A percentile compares a stretch with the other conserved stretches of the same genome.
phyloP scores from a whole-genome alignment of 345 rosid species.

The Toxicodendron radicans region DNA sequence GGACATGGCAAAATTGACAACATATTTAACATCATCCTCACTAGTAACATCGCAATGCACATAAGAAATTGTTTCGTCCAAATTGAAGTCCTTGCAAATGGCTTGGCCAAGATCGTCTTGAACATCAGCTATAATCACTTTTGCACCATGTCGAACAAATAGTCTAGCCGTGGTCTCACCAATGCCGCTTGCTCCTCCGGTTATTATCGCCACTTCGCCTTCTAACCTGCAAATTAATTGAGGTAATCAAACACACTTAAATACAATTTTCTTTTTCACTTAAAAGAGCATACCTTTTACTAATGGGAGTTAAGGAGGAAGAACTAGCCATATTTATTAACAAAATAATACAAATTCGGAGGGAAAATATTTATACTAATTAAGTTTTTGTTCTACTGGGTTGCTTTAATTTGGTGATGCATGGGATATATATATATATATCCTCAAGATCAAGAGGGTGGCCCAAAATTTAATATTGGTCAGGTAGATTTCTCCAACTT shows the following conservation, averaged over 20 bases:
- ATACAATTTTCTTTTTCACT: neutral
- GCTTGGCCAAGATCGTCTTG: constrained; percentile 44
- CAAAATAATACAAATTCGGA: neutral
- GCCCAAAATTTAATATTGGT: no score
- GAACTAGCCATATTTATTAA: constrained; percentile 18
- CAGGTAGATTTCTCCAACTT: no score
- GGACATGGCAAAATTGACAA: constrained; percentile 32
- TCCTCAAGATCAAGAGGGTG: no score
- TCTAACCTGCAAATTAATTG: neutral
- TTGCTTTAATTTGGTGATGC: no score
- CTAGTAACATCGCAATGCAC: constrained; percentile 42
- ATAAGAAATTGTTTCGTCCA: constrained; percentile 19
- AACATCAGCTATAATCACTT: constrained; percentile 39
- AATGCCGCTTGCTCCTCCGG: constrained; percentile 39
- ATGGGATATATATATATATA: no score
- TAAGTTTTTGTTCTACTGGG: no score
- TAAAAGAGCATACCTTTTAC: constrained; percentile 24
- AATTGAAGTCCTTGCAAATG: constrained; percentile 29
- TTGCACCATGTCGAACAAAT: constrained; percentile 43
- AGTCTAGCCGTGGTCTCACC: constrained; percentile 37
- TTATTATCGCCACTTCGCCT: neutral
- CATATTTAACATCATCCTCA: constrained; percentile 34
- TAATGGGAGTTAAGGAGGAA: neutral
- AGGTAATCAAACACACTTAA: no score
- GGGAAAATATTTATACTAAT: no score